phyloP scores from a whole-genome alignment of 2,329 filamentous ascomycete genomes.

The Diaporthe sp. region DNA sequence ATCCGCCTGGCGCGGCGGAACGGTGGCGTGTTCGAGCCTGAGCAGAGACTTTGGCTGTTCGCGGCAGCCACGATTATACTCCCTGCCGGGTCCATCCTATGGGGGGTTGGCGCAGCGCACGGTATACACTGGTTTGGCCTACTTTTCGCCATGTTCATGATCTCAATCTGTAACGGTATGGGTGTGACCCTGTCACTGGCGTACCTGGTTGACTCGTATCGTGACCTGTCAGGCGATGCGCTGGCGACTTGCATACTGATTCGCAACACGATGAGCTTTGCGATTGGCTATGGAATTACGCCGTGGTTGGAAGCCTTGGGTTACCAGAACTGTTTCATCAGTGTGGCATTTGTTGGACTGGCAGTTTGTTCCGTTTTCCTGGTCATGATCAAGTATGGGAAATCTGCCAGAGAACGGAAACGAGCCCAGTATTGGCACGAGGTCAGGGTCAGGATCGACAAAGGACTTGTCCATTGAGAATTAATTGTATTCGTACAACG shows the following conservation, averaged over 20 bases:
- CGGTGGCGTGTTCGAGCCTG: constrained; percentile 51
- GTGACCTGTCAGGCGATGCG: constrained; percentile 61
- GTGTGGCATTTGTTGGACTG: constrained; percentile 49
- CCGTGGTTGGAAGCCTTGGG: constrained; percentile 40
- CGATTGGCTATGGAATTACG: constrained; percentile 41
- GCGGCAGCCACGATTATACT: constrained; percentile 55
- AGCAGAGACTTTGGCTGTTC: constrained; percentile 51
- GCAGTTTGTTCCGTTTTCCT: constrained; percentile 49
- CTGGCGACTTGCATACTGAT: constrained; percentile 63
- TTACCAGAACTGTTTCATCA: constrained; percentile 42
- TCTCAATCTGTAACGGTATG: constrained; percentile 58
- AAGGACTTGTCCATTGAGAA: constrained; percentile 47
- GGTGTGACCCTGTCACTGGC: constrained; percentile 58
- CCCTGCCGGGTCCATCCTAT: constrained; percentile 60
- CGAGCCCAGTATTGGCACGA: constrained; percentile 49
- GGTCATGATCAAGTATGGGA: constrained; percentile 50
- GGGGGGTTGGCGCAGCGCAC: constrained; percentile 65
- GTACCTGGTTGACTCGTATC: constrained; percentile 64
- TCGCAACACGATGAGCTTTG: constrained; percentile 42
- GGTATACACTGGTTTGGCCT: constrained; percentile 60
- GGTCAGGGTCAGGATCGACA: constrained; percentile 47
- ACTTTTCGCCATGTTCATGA: constrained; percentile 61
- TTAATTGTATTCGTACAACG: no score
- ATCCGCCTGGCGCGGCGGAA: constrained; percentile 49
- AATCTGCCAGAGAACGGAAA: constrained; percentile 47